phyloP scores from a whole-genome alignment of 2,329 filamentous ascomycete species.

The Neonectria neomacrospora region DNA sequence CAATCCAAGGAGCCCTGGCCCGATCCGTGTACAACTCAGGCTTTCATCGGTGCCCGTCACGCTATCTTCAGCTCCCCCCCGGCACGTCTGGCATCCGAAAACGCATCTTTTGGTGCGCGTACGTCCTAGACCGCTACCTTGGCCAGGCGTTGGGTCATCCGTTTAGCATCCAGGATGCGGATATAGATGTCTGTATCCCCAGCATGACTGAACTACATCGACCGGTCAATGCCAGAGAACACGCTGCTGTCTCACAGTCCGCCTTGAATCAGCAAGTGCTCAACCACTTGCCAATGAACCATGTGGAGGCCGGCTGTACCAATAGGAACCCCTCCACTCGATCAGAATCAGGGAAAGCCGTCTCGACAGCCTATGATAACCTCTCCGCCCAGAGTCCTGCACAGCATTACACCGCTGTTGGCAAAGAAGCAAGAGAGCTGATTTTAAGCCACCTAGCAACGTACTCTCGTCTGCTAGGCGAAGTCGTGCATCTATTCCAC shows the following conservation, averaged over 20 bases:
- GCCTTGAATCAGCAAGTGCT: constrained; percentile 15
- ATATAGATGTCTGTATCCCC: constrained; percentile 52
- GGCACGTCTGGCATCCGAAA: constrained; percentile 50
- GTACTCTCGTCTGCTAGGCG: constrained; percentile 36
- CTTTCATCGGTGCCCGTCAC: constrained; percentile 62
- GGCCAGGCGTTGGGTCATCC: constrained; percentile 52
- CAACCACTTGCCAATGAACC: constrained; percentile 20
- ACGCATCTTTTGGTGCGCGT: constrained; percentile 54
- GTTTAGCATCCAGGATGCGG: constrained; percentile 48
- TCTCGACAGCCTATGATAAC: neutral
- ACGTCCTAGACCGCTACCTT: constrained; percentile 52
- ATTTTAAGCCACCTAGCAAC: constrained; percentile 35
- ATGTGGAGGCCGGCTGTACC: neutral
- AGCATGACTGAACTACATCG: constrained; percentile 42
- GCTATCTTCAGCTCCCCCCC: constrained; percentile 56
- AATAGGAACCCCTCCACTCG: neutral
- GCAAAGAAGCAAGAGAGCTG: constrained; percentile 26
- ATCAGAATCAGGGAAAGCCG: neutral
- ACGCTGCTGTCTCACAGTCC: constrained; percentile 11
- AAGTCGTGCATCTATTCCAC: constrained; percentile 39
- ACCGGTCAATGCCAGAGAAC: constrained; percentile 18
- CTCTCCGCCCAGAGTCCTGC: constrained; percentile 19
- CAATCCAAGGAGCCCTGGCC: constrained; percentile 58
- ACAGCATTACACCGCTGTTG: constrained; percentile 11
- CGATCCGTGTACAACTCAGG: constrained; percentile 61